Base-by-base conservation (phyloP, 2,329 filamentous ascomycete genomes). In the Ceratocystis cacaofunesta region DNA sequence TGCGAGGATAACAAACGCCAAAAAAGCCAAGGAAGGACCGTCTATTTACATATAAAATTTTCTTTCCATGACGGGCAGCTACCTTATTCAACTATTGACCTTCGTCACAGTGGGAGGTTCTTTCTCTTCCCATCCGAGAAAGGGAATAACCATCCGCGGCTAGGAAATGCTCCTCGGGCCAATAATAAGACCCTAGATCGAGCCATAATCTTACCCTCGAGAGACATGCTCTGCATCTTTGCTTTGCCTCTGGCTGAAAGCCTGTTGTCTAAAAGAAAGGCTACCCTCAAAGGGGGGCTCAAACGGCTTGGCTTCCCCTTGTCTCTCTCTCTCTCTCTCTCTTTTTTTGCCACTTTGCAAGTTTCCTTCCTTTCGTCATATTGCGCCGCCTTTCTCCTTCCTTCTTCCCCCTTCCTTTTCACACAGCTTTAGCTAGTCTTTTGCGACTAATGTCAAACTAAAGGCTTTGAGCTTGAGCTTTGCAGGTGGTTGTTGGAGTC, bases 151-250 rank as follows among this genome's bases (percentile, higher is more conserved):
- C 22, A 25, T 25, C 50, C 12, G n/a, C 7, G 12, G 50, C 50
- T 55, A 55, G 19, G 7, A 10, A 30, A 55, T 15, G 22, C 8
- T 25, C 22, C 50, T 55, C 50, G 8, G 50, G 7, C 50, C 50
- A 55, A 55, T 55, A 55, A 55, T 55, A 22, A 55, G 50, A 55
- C 50, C 50, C 50, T 55, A 55, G 50, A 55, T 55, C 25, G 22
- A 55, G 50, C 50, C 50, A 55, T 28, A 12, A 55, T 55, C 22
- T 48, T 19, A n/a, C 17, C 17, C 44, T 17, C 17, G 17, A 17
- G 44, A 48, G 19, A 48, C 44, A 19, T 2, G 19, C 50, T 22
- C 22, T 55, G 50, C 22, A 55, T 25, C 19, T 55, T 30, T 25
- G 6, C 19, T 25, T 22, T 52, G 17, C 22, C 46, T 50, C 7